Conservation (phyloP, 306 rosid species). For the Pterocarpus macrocarpus region DNA sequence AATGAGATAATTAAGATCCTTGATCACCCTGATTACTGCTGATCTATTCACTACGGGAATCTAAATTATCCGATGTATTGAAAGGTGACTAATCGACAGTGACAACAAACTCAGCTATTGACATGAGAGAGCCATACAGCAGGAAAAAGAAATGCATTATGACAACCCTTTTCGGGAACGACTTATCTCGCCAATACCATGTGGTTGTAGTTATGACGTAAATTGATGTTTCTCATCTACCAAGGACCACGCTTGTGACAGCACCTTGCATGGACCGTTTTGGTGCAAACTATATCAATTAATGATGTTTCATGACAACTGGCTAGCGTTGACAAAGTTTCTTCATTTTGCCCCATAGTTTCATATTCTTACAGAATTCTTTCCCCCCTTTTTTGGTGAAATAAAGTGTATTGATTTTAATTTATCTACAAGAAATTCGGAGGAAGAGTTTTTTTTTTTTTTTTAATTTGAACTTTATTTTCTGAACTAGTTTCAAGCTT, state of each 20-base stretch:
- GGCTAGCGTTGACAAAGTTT: not conserved
- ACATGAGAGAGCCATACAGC: not conserved
- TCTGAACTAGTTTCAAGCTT: no score
- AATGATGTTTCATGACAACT: not conserved
- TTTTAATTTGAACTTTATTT: no score
- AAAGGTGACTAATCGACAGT: not conserved
- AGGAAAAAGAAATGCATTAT: not conserved
- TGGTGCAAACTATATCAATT: not conserved
- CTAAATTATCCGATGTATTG: not conserved
- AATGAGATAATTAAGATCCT: not conserved
- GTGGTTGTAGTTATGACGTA: conserved; percentile 18
- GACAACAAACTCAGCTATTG: not conserved
- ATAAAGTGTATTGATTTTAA: no score
- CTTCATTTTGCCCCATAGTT: not conserved
- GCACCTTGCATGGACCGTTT: conserved; percentile 16
- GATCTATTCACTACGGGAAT: not conserved
- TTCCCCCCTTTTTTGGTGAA: no score
- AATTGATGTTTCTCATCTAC: conserved; percentile 17
- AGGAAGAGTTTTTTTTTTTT: no score
- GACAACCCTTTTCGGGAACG: not conserved
- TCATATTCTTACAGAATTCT: not conserved
- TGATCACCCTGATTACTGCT: not conserved
- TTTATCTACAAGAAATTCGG: no score
- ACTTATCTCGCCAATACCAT: conserved; percentile 2
- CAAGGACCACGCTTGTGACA: conserved; percentile 22